These are phyloP conservation scores for Dioszegia crocea DNA, from an alignment of 768 basidiomycete genomes.

Conservation along the genomic window DNA sequence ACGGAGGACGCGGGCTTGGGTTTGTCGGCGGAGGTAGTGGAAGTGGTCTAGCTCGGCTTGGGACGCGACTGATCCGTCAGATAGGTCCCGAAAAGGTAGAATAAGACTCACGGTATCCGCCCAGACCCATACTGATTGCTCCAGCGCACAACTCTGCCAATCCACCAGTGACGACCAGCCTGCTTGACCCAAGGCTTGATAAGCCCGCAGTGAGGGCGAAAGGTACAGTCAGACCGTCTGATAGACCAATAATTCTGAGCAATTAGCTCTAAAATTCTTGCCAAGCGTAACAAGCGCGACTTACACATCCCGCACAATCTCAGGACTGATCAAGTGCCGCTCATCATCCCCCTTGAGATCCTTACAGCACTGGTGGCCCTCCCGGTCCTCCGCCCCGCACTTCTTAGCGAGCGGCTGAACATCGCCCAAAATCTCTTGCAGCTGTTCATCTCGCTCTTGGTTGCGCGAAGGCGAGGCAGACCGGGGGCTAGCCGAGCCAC, in stretches of 20 bases:
- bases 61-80: slow-evolving; percentile 63
- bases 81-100: slow-evolving; percentile 6
- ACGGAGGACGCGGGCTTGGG: slow-evolving; percentile 73
- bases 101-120: slow-evolving; percentile 61
- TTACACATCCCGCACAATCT: slow-evolving; percentile 44
- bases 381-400: slow-evolving; percentile 23
- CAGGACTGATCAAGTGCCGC: slow-evolving; percentile 37
- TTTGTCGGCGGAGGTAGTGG: slow-evolving; percentile 70
- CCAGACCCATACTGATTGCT: slow-evolving; percentile 96
- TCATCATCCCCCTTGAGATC: slow-evolving; percentile 45
- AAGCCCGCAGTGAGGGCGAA: slow-evolving; percentile 54
- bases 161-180: slow-evolving; percentile 88
- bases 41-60: slow-evolving; percentile 96
- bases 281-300: slow-evolving; percentile 4
- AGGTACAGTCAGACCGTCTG: slow-evolving; percentile 48
- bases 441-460: slow-evolving; percentile 15
- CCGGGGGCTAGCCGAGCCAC: neutral
- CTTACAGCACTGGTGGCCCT: slow-evolving; percentile 25
- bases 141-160: slow-evolving; percentile 94
- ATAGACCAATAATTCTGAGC: slow-evolving; percentile 46
- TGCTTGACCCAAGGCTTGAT: slow-evolving; percentile 73
- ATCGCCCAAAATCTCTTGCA: slow-evolving; percentile 17
- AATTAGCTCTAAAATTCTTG: neutral
- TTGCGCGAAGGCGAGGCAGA: neutral
- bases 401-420: slow-evolving; percentile 22